Conservation (phyloP, 768 basidiomycete genomes). For the Pleurotus pulmonarius region DNA sequence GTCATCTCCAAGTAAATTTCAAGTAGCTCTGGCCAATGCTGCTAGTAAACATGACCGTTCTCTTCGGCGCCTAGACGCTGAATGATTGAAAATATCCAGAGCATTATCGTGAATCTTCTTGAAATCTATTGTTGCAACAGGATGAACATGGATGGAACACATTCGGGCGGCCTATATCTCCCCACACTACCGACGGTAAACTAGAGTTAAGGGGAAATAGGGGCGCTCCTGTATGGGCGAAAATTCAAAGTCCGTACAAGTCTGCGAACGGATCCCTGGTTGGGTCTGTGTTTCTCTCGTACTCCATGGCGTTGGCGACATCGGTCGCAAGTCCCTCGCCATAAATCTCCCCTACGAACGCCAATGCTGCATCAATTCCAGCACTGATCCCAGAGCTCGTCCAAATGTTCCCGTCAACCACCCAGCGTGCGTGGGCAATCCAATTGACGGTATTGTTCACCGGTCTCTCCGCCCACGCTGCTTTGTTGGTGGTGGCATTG, state of each 20-base stretch:
- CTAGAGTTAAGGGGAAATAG: no score
- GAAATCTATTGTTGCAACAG: no score
- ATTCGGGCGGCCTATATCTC: no score
- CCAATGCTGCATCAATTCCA: constrained; percentile 34
- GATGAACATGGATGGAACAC: no score
- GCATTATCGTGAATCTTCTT: no score
- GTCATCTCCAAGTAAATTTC: no score
- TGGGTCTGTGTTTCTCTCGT: constrained; percentile 32
- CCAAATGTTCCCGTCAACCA: constrained; percentile 45
- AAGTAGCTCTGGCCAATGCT: no score
- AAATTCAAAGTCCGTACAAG: constrained; percentile 18
- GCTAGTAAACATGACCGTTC: no score
- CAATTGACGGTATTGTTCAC: constrained; percentile 31
- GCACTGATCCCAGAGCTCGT: constrained; percentile 44
- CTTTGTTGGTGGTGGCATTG: constrained; percentile 43
- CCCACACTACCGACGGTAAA: no score
- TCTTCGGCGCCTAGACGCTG: no score
- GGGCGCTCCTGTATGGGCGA: no score
- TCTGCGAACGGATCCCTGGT: constrained; percentile 37
- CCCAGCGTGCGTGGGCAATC: constrained; percentile 43
- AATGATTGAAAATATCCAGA: no score
- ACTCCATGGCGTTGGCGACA: constrained; percentile 32
- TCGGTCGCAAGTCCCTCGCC: constrained; percentile 27
- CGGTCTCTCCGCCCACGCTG: constrained; percentile 20
- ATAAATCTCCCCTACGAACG: constrained; percentile 32